Conservation (phyloP, 495 filamentous ascomycete species). For the Tuber magnatum region DNA sequence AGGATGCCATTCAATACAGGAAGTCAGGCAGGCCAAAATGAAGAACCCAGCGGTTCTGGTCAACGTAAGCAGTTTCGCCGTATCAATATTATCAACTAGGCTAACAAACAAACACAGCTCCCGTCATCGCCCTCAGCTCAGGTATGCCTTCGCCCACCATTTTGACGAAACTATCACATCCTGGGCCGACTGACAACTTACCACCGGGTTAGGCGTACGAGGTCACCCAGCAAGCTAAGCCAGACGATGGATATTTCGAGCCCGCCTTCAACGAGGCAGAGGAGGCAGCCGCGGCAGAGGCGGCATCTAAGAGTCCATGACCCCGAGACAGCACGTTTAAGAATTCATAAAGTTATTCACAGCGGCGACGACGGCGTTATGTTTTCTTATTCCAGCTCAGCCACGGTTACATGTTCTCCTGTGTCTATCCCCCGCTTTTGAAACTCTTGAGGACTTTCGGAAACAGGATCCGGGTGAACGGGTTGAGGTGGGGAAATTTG, state of each 20-base stretch:
- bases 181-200: not conserved
- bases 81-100: not conserved
- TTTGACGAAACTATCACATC: not conserved
- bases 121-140: constrained; percentile 26
- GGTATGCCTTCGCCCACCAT: constrained; percentile 9
- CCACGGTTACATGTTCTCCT: not conserved
- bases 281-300: not conserved
- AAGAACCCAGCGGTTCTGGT: constrained; percentile 27
- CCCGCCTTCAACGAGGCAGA: constrained; percentile 17
- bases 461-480: not conserved
- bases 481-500: not conserved
- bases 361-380: not conserved
- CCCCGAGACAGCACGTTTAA: not conserved
- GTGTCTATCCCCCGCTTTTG: not conserved
- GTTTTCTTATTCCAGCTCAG: not conserved
- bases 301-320: not conserved
- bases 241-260: constrained; percentile 13
- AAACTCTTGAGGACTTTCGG: not conserved
- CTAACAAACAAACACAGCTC: constrained; percentile 15
- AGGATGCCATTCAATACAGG: not conserved
- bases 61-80: constrained; percentile 8
- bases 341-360: not conserved
- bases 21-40: constrained; percentile 16
- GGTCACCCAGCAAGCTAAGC: constrained; percentile 15
- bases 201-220: constrained; percentile 21